These are phyloP conservation scores for Dothideomycetes sp. DNA, from an alignment of 2,329 filamentous ascomycete species.

Conservation along the genomic window DNA sequence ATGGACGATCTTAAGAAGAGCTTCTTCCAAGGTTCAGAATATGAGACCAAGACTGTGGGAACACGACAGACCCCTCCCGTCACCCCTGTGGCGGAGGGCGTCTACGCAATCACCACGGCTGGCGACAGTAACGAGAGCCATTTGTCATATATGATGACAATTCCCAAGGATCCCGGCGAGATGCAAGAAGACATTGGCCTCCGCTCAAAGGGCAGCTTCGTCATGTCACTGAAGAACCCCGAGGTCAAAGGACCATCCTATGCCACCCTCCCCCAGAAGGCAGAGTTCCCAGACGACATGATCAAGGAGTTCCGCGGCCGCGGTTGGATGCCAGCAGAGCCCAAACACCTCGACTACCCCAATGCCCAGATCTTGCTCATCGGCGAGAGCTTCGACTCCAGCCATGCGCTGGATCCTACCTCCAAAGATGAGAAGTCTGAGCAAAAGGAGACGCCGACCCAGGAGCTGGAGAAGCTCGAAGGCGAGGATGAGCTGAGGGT, in stretches of 20 bases:
- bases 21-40: conserved; percentile 56
- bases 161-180: conserved; percentile 57
- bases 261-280: conserved; percentile 50
- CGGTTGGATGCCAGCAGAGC: conserved; percentile 64
- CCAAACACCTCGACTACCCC: conserved; percentile 62
- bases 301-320: conserved; percentile 60
- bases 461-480: conserved; percentile 65
- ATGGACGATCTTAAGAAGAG: conserved; percentile 61
- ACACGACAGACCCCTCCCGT: conserved; percentile 58
- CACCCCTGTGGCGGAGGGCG: conserved; percentile 69
- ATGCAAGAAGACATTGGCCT: conserved; percentile 69
- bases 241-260: conserved; percentile 54
- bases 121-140: conserved; percentile 50
- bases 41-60: conserved; percentile 66
- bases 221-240: conserved; percentile 73
- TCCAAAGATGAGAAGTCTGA: conserved; percentile 45
- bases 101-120: conserved; percentile 70
- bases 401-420: conserved; percentile 46
- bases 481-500: conserved; percentile 63
- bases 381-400: conserved; percentile 51
- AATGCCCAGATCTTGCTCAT: conserved; percentile 72
- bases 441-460: conserved; percentile 50
- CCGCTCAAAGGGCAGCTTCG: conserved; percentile 60
- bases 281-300: conserved; percentile 62
- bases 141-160: conserved; percentile 67